A percentile compares a stretch with the other conserved stretches of the same genome.
Evolutionary conservation across 441 rosid species (phyloP).

Genomic region (Theobroma grandiflorum): DNA sequence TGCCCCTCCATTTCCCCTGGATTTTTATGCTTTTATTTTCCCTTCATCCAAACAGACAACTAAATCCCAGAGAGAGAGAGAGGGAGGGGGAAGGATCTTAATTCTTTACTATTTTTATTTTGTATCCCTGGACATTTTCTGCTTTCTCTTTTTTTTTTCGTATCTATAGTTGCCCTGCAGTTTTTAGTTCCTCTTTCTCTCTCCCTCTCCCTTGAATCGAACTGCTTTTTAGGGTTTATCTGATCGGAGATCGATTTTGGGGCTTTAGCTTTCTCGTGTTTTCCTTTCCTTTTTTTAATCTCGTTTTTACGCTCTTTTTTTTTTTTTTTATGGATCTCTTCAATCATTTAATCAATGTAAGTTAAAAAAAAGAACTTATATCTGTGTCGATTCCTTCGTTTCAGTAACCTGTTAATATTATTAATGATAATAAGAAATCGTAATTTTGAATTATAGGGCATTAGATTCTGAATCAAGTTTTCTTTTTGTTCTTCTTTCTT

Average conservation of each 20-base stretch:
- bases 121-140: background rate
- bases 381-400: constrained; percentile 16
- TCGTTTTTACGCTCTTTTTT: constrained; percentile 26
- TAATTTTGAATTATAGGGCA: constrained; percentile 23
- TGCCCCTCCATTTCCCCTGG: constrained; percentile 2
- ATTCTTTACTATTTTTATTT: background rate
- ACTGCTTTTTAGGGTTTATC: constrained; percentile 40
- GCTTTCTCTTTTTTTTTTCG: background rate
- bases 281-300: background rate
- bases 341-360: constrained; percentile 32
- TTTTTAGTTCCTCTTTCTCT: constrained; percentile 2
- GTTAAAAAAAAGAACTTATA: constrained; percentile 26
- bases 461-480: constrained; percentile 32
- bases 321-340: constrained; percentile 36
- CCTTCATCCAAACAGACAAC: constrained; percentile 14
- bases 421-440: background rate
- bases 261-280: constrained; percentile 25
- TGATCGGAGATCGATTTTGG: constrained; percentile 25
- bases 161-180: background rate
- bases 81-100: constrained; percentile 16
- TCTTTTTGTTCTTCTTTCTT: background rate
- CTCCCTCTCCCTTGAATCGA: constrained; percentile 8
- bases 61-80: background rate
- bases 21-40: background rate
- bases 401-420: background rate